Conservation (phyloP, 805 yeast genomes). For the Yarrowia sp. region DNA sequence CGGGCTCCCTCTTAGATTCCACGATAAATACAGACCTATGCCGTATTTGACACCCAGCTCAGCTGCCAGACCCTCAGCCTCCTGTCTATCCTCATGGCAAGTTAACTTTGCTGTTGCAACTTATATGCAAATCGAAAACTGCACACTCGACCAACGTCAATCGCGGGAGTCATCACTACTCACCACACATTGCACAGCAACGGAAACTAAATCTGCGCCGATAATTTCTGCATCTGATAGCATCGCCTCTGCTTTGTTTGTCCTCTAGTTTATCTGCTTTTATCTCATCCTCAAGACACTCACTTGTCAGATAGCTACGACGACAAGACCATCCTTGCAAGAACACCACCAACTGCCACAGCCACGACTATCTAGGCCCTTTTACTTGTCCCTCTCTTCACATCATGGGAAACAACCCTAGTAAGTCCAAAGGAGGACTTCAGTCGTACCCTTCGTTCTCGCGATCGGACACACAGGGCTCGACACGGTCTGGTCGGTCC, state of each 20-base stretch:
- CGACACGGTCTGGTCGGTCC: constrained; percentile 39
- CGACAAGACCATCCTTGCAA: not conserved
- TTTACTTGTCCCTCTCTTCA: not conserved
- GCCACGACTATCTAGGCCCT: not conserved
- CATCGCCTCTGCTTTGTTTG: not conserved
- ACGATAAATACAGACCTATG: no score
- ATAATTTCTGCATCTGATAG: not conserved
- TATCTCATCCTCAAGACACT: not conserved
- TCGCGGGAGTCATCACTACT: constrained; percentile 1
- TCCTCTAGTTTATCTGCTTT: not conserved
- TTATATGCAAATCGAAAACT: constrained; percentile 18
- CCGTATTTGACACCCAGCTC: not conserved
- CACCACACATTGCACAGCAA: not conserved
- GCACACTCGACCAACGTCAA: constrained; percentile 23
- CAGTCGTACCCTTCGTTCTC: constrained; percentile 40
- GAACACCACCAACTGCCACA: not conserved
- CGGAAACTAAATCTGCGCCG: not conserved
- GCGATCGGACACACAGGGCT: constrained; percentile 43
- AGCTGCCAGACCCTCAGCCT: constrained; percentile 6
- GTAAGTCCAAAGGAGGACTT: constrained; percentile 36
- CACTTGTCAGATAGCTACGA: not conserved
- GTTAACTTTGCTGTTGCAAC: constrained; percentile 23
- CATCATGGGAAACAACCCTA: constrained; percentile 41
- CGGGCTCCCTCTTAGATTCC: no score
- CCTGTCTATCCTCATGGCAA: constrained; percentile 11